Conservation (phyloP, 176 grass and related monocot genomes). For the Carex myosuroides region DNA sequence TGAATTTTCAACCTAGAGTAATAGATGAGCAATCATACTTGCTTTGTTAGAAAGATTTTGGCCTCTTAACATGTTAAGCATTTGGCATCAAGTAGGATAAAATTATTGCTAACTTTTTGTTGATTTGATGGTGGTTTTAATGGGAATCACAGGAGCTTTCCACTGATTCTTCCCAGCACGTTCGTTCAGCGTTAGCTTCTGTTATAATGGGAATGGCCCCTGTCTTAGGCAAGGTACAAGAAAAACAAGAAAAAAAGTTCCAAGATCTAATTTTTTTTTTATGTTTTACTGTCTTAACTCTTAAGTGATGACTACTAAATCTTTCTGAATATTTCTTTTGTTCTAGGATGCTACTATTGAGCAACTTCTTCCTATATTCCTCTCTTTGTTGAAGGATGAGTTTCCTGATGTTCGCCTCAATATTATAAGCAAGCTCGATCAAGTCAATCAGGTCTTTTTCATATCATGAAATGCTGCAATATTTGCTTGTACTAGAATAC, state of each 20-base stretch:
- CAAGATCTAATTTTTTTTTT: neutral
- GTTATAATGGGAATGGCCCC: constrained; percentile 99
- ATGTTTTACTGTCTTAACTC: neutral
- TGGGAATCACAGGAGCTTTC: constrained; percentile 55
- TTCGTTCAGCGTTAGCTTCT: constrained; percentile 96
- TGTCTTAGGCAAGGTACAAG: constrained; percentile 75
- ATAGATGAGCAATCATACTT: neutral
- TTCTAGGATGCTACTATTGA: constrained; percentile 76
- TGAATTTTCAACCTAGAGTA: neutral
- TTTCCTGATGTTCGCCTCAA: constrained; percentile 97
- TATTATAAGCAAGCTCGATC: constrained; percentile 99
- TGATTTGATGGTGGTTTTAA: neutral
- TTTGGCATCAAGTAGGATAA: neutral
- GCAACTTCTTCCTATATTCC: constrained; percentile 96
- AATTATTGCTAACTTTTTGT: neutral
- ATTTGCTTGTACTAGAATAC: neutral
- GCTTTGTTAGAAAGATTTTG: neutral
- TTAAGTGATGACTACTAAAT: neutral
- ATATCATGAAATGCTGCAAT: neutral
- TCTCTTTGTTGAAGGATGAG: constrained; percentile 94
- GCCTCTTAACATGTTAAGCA: neutral
- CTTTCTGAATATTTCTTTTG: neutral
- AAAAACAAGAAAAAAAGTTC: neutral
- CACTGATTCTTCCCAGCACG: constrained; percentile 91
- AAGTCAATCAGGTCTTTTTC: constrained; percentile 77